These are phyloP conservation scores for Coniochaeta pulveracea DNA, from an alignment of 2,329 filamentous ascomycete species.

Conservation along the genomic window DNA sequence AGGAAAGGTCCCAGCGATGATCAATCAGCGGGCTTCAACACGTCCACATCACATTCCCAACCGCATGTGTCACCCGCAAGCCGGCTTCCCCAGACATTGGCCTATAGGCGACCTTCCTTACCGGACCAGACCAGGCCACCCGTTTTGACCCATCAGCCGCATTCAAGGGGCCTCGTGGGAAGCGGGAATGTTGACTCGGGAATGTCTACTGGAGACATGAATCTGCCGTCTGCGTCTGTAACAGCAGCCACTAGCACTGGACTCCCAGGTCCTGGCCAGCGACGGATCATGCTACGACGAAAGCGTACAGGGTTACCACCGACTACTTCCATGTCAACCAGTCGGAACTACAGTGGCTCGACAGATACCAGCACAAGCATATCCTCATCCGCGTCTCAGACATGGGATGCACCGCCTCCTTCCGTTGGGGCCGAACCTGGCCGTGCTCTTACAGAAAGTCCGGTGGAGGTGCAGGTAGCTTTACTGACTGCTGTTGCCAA, in stretches of 20 bases:
- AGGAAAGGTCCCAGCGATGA: slow-evolving; percentile 6
- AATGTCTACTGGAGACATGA: slow-evolving; percentile 17
- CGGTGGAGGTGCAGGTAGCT: slow-evolving; percentile 28
- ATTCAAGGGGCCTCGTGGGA: slow-evolving; percentile 27
- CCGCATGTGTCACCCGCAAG: slow-evolving; percentile 17
- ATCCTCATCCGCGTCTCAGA: slow-evolving; percentile 29
- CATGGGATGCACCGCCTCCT: slow-evolving; percentile 23
- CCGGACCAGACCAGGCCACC: slow-evolving; percentile 17
- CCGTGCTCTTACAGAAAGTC: slow-evolving; percentile 29
- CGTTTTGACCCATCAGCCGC: slow-evolving; percentile 29
- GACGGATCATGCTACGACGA: slow-evolving; percentile 33
- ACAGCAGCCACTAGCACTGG: slow-evolving; percentile 22
- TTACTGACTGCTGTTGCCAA: slow-evolving; percentile 29
- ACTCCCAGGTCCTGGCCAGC: slow-evolving; percentile 17
- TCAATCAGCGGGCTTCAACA: slow-evolving; percentile 9
- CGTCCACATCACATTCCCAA: no score
- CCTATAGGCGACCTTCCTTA: slow-evolving; percentile 17
- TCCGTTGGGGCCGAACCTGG: slow-evolving; percentile 25
- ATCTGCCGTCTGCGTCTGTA: slow-evolving; percentile 17
- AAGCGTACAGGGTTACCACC: slow-evolving; percentile 36
- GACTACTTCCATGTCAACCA: slow-evolving; percentile 20
- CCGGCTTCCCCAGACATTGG: slow-evolving; percentile 24
- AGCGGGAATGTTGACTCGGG: slow-evolving; percentile 21
- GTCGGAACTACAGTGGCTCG: slow-evolving; percentile 22
- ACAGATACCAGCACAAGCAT: slow-evolving; percentile 28